A percentile compares a stretch with the other conserved stretches of the same genome.
Conservation (phyloP, 805 yeast genomes). For the Ogataea nitratoaversa region DNA sequence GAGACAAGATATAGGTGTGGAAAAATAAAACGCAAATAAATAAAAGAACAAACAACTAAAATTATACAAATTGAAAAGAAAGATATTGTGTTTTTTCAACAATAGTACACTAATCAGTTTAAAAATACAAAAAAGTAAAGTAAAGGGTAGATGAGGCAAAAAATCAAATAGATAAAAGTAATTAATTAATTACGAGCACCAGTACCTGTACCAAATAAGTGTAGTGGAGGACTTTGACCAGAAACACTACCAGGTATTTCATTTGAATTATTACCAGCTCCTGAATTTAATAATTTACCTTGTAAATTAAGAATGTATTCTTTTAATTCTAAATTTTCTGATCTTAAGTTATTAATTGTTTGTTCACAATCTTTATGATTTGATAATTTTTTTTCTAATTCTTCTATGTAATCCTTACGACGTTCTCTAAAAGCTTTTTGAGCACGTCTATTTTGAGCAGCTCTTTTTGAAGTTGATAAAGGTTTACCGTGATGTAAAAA, state of each 20-base stretch:
- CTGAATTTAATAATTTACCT: constrained; percentile 47
- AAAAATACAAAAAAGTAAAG: neutral
- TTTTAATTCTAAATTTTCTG: constrained; percentile 67
- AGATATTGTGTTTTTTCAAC: no score
- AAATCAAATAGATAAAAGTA: no score
- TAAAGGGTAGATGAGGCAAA: neutral
- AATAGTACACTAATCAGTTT: no score
- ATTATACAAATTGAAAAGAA: no score
- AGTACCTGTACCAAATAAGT: constrained; percentile 11
- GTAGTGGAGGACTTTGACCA: constrained; percentile 13
- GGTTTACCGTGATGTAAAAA: constrained; percentile 33
- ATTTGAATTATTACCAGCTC: constrained; percentile 4
- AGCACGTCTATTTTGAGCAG: constrained; percentile 88
- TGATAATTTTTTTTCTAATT: constrained; percentile 66
- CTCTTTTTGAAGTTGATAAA: constrained; percentile 69
- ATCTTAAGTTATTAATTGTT: constrained; percentile 60
- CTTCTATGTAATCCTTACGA: constrained; percentile 75
- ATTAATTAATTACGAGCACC: neutral
- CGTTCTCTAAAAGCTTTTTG: constrained; percentile 88
- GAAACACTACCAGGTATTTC: constrained; percentile 1
- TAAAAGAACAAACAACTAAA: no score
- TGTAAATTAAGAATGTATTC: constrained; percentile 71
- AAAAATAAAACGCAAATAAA: no score
- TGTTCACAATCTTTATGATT: constrained; percentile 60
- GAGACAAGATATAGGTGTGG: no score